phyloP scores from a whole-genome alignment of 352 stramenopile genomes.

The Pythium chondricola region DNA sequence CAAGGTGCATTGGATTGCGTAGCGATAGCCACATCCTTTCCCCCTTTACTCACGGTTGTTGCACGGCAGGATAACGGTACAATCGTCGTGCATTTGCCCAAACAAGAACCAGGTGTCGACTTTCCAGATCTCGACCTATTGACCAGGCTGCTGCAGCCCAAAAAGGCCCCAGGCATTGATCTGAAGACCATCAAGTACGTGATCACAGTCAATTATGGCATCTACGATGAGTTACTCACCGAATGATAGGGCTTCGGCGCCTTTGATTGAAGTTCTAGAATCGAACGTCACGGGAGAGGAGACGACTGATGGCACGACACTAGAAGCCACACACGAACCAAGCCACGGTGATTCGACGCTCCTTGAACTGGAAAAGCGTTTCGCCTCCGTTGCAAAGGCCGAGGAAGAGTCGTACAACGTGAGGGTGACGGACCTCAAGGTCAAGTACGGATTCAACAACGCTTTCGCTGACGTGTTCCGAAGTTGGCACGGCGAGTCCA shows the following conservation, averaged over 20 bases:
- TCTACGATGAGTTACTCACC: too few relatives aligned
- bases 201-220: too few relatives aligned
- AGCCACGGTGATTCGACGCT: slow-evolving; percentile 24
- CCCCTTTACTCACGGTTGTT: neutral
- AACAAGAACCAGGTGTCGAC: slow-evolving; percentile 79
- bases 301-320: too few relatives aligned
- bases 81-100: slow-evolving; percentile 88
- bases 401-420: slow-evolving; percentile 23
- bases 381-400: slow-evolving; percentile 13
- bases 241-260: too few relatives aligned
- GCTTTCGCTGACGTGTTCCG: slow-evolving; percentile 91
- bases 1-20: slow-evolving; percentile 47
- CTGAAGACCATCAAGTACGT: slow-evolving; percentile 24
- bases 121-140: slow-evolving; percentile 92
- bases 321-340: too few relatives aligned
- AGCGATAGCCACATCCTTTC: too few relatives aligned
- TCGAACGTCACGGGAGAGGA: too few relatives aligned
- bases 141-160: slow-evolving; percentile 85
- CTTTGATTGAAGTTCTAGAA: slow-evolving; percentile 81
- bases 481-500: slow-evolving; percentile 89
- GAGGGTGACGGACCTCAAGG: slow-evolving; percentile 38
- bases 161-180: slow-evolving; percentile 34
- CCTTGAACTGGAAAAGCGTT: slow-evolving; percentile 40
- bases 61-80: slow-evolving; percentile 83
- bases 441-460: slow-evolving; percentile 93